These are phyloP conservation scores for Prosopis cineraria DNA, from an alignment of 306 rosid genomes.

Conservation along the genomic window DNA sequence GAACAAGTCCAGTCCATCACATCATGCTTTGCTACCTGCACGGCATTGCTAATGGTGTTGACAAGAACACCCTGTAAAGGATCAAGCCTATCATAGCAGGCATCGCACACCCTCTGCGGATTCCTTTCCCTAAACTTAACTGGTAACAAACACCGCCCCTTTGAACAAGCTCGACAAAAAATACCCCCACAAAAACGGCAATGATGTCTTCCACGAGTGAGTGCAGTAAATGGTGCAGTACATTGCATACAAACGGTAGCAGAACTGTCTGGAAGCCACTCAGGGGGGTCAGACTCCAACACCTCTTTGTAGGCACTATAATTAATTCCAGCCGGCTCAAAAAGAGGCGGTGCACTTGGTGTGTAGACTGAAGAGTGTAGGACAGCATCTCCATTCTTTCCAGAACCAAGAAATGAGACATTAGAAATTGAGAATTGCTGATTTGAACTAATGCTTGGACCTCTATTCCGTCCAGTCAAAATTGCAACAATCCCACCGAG, in stretches of 20 bases:
- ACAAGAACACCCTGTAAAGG: conserved; percentile 89
- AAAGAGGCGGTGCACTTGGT: conserved; percentile 92
- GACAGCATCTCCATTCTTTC: conserved; percentile 65
- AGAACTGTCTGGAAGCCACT: conserved; percentile 96
- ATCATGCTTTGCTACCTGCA: conserved; percentile 89
- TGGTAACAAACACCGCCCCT: conserved; percentile 89
- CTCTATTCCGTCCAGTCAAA: conserved; percentile 66
- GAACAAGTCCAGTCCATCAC: conserved; percentile 94
- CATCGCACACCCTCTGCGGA: conserved; percentile 97
- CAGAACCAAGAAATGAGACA: conserved; percentile 71
- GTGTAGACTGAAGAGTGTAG: conserved; percentile 74
- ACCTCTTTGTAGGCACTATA: conserved; percentile 80
- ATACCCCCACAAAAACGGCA: conserved; percentile 98
- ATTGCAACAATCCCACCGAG: conserved; percentile 70
- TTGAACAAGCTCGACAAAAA: conserved; percentile 79
- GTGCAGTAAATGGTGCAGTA: conserved; percentile 69
- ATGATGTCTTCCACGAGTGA: conserved; percentile 97
- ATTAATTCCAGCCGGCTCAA: conserved; percentile 59
- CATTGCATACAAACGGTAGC: conserved; percentile 85
- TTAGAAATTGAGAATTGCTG: conserved; percentile 51
- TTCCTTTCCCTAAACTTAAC: conserved; percentile 88
- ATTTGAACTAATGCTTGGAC: conserved; percentile 26
- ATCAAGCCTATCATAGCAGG: conserved; percentile 96
- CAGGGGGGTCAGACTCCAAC: conserved; percentile 95
- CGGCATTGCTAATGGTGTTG: conserved; percentile 85